Evolutionary conservation across 73 alveolate species (phyloP).

Genomic region (Paramecium sexaurelia): DNA sequence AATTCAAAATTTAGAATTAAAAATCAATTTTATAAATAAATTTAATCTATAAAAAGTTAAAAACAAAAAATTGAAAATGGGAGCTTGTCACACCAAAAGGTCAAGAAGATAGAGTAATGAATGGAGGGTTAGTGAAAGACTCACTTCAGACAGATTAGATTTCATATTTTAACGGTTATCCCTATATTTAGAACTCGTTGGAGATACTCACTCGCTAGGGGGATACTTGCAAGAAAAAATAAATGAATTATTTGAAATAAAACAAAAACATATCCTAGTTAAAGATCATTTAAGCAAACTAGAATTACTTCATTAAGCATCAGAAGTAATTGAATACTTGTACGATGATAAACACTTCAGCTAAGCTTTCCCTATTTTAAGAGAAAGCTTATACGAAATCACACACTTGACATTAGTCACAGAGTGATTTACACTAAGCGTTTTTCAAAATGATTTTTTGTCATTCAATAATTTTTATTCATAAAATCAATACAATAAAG

Average conservation of each 20-base stretch:
- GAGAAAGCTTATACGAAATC: constrained; percentile 42
- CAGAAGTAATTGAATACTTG: constrained; percentile 15
- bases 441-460: constrained; percentile 14
- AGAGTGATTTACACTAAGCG: constrained; percentile 30
- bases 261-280: neutral
- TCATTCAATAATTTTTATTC: constrained; percentile 21
- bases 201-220: constrained; percentile 12
- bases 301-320: neutral
- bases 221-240: constrained; percentile 18
- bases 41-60: neutral
- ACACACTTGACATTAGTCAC: neutral
- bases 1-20: neutral
- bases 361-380: constrained; percentile 53
- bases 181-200: constrained; percentile 44
- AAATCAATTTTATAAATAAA: neutral
- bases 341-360: constrained; percentile 53
- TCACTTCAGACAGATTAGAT: neutral
- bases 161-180: constrained; percentile 6
- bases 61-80: neutral
- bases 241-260: neutral
- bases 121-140: constrained; percentile 3
- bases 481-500: neutral
- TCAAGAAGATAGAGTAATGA: neutral
- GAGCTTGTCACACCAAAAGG: constrained; percentile 22
- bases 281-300: neutral